phyloP scores from a whole-genome alignment of 169 alveolate genomes.

The Hepatocystis sp. region DNA sequence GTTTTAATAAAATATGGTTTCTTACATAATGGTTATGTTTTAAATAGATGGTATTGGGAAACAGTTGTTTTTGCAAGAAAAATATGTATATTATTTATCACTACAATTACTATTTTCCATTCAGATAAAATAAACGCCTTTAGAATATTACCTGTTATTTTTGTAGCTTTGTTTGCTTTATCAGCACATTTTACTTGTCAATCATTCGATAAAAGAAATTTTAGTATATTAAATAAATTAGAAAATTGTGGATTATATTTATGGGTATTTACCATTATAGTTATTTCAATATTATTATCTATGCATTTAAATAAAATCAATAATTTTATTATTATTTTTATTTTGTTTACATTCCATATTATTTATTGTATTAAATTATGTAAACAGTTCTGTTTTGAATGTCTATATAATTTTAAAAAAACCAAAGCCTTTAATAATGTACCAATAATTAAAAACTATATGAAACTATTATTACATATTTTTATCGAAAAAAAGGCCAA shows the following conservation, averaged over 20 bases:
- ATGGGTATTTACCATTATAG: slow-evolving; percentile 57
- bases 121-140: slow-evolving; percentile 81
- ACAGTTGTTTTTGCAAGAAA: slow-evolving; percentile 87
- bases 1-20: slow-evolving; percentile 87
- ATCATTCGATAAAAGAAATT: slow-evolving; percentile 88
- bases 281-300: slow-evolving; percentile 72
- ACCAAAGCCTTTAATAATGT: slow-evolving; percentile 51
- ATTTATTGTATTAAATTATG: slow-evolving; percentile 65
- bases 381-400: slow-evolving; percentile 75
- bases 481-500: slow-evolving; percentile 54
- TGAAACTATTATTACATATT: slow-evolving; percentile 61
- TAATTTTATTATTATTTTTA: slow-evolving; percentile 48
- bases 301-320: slow-evolving; percentile 54
- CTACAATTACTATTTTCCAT: slow-evolving; percentile 84
- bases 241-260: slow-evolving; percentile 41
- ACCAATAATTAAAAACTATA: slow-evolving; percentile 74
- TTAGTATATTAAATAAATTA: slow-evolving; percentile 49
- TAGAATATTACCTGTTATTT: slow-evolving; percentile 83
- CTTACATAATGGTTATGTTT: slow-evolving; percentile 88
- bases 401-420: slow-evolving; percentile 77
- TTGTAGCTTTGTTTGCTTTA: slow-evolving; percentile 84
- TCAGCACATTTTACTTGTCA: slow-evolving; percentile 84
- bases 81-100: slow-evolving; percentile 83
- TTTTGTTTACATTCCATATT: slow-evolving; percentile 32
- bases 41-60: slow-evolving; percentile 90